These are phyloP conservation scores for Mallotus japonicus DNA, from an alignment of 441 rosid species.

Conservation along the genomic window DNA sequence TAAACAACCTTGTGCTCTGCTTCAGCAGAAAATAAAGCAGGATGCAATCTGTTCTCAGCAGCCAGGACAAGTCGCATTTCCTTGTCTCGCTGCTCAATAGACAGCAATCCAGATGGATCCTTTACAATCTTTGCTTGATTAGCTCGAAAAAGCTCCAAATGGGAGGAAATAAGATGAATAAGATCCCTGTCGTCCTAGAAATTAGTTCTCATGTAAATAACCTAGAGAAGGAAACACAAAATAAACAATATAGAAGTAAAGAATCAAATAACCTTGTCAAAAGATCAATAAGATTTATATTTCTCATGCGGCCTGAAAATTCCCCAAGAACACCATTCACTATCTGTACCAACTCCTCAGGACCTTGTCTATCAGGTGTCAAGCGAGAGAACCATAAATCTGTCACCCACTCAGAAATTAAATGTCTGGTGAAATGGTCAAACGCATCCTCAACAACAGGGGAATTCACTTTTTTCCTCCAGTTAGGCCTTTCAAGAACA, in stretches of 20 bases:
- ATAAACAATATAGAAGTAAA: constrained; percentile 13
- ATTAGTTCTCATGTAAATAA: constrained; percentile 35
- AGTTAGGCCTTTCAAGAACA: constrained; percentile 51
- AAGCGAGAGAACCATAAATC: constrained; percentile 93
- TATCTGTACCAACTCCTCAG: constrained; percentile 78
- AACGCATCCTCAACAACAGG: constrained; percentile 89
- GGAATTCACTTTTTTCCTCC: constrained; percentile 94
- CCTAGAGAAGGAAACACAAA: constrained; percentile 1
- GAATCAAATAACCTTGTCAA: constrained; percentile 63
- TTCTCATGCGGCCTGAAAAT: constrained; percentile 73
- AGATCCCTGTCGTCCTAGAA: constrained; percentile 73
- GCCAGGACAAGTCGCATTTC: constrained; percentile 70
- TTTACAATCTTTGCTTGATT: constrained; percentile 70
- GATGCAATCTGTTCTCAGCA: constrained; percentile 82
- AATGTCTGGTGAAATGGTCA: constrained; percentile 79
- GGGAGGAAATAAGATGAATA: constrained; percentile 64
- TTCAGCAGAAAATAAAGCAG: constrained; percentile 89
- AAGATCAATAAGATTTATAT: constrained; percentile 80
- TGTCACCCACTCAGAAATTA: constrained; percentile 88
- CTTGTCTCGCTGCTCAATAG: constrained; percentile 63
- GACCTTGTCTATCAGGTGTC: constrained; percentile 88
- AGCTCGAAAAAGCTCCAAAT: constrained; percentile 83
- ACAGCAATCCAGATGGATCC: constrained; percentile 41
- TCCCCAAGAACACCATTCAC: constrained; percentile 82
- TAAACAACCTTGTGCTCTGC: constrained; percentile 89